Percentiles rank a stretch among this genome's conserved stretches.
phyloP scores from a whole-genome alignment of 495 filamentous ascomycete species.

The Staphylotrichum tortipilum region DNA sequence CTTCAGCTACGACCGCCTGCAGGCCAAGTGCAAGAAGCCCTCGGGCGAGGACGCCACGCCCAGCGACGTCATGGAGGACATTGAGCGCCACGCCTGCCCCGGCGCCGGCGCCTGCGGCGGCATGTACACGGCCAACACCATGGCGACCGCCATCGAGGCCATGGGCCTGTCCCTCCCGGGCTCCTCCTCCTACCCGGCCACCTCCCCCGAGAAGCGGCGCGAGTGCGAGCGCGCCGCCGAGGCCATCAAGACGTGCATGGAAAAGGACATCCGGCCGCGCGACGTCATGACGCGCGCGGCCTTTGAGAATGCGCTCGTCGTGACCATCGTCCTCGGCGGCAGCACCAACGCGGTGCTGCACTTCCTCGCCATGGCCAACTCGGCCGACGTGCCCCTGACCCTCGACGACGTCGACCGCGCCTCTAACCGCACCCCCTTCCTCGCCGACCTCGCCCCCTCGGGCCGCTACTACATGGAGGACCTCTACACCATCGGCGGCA shows the following conservation, averaged over 20 bases:
- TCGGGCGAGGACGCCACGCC: slow-evolving; percentile 41
- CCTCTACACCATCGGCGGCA: slow-evolving; percentile 86
- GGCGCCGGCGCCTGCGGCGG: slow-evolving; percentile 92
- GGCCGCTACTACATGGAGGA: slow-evolving; percentile 92
- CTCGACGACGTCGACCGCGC: slow-evolving; percentile 85
- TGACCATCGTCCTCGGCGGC: slow-evolving; percentile 88
- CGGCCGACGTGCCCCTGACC: slow-evolving; percentile 72
- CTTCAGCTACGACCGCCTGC: slow-evolving; percentile 62
- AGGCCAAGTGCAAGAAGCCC: slow-evolving; percentile 33
- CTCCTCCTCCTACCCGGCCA: slow-evolving; percentile 81
- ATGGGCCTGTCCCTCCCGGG: slow-evolving; percentile 90
- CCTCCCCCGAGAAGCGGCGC: slow-evolving; percentile 80
- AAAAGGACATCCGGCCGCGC: slow-evolving; percentile 75
- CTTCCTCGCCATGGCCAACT: slow-evolving; percentile 89
- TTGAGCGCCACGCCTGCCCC: slow-evolving; percentile 80
- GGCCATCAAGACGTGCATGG: slow-evolving; percentile 77
- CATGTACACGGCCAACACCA: slow-evolving; percentile 96
- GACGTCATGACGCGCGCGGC: slow-evolving; percentile 76
- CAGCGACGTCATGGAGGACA: slow-evolving; percentile 76
- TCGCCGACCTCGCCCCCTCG: slow-evolving; percentile 85
- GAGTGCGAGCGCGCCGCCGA: slow-evolving; percentile 85
- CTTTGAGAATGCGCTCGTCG: slow-evolving; percentile 87
- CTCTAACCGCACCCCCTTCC: slow-evolving; percentile 80
- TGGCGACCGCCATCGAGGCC: slow-evolving; percentile 92
- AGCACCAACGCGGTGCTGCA: slow-evolving; percentile 91